phyloP scores from a whole-genome alignment of 2,329 filamentous ascomycete species.

The Colletotrichum sp. region DNA sequence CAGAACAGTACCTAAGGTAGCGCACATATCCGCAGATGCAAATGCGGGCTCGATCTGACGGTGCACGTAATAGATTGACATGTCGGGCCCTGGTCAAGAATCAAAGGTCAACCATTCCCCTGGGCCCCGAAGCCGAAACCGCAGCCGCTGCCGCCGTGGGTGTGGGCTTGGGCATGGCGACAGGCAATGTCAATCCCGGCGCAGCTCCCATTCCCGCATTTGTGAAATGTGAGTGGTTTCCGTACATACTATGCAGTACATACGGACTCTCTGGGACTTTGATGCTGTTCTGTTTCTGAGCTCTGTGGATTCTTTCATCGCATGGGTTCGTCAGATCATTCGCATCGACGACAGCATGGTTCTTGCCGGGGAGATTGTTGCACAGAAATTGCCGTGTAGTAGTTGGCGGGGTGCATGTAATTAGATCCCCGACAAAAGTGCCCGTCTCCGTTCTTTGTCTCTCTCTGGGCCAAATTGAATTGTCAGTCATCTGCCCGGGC shows the following conservation, averaged over 20 bases:
- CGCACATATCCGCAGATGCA: neutral
- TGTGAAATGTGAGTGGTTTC: too few species aligned
- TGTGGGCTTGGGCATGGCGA: neutral
- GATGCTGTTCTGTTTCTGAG: too few species aligned
- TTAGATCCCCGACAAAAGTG: conserved; percentile 15
- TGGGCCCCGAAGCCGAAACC: conserved; percentile 3
- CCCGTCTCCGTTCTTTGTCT: conserved; percentile 6
- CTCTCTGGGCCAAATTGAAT: neutral
- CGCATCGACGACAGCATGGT: neutral
- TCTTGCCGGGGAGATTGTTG: neutral
- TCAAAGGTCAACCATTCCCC: conserved; percentile 2
- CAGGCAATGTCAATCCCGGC: neutral
- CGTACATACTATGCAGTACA: too few species aligned
- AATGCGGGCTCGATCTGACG: neutral
- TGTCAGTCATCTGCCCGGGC: neutral
- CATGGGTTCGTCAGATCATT: neutral
- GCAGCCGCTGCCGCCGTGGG: neutral
- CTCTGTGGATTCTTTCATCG: too few species aligned
- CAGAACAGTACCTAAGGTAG: too few species aligned
- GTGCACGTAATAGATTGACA: neutral
- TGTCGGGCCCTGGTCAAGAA: neutral
- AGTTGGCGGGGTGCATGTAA: conserved; percentile 16
- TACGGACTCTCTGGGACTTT: too few species aligned
- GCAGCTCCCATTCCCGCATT: neutral
- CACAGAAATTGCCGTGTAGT: conserved; percentile 16